Evolutionary conservation across 2,329 filamentous ascomycete species (phyloP).

Genomic region (Venturia nashicola): DNA sequence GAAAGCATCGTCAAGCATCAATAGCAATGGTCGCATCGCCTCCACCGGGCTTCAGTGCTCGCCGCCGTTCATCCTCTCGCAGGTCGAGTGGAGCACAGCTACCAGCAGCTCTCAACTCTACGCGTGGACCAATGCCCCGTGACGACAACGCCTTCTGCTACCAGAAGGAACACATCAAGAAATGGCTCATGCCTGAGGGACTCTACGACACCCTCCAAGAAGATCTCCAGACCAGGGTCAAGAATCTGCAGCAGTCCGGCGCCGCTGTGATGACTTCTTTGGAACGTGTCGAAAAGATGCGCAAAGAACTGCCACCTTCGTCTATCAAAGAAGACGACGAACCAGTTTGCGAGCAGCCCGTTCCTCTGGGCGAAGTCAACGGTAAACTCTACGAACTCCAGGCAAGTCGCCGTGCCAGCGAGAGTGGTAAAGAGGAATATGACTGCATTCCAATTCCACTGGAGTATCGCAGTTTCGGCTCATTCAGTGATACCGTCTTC

Average conservation of each 20-base stretch:
- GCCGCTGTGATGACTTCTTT: slow-evolving; percentile 33
- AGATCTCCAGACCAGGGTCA: slow-evolving; percentile 21
- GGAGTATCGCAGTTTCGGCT: not conserved
- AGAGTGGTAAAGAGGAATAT: not conserved
- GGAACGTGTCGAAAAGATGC: slow-evolving; percentile 19
- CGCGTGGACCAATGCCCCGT: not conserved
- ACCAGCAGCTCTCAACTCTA: slow-evolving; percentile 17
- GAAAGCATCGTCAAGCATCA: not conserved
- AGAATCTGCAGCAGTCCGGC: slow-evolving; percentile 29
- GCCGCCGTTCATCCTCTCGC: not conserved
- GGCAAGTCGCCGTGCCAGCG: not conserved
- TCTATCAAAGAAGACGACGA: not conserved
- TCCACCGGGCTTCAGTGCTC: not conserved
- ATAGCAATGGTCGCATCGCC: not conserved
- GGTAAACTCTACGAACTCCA: not conserved
- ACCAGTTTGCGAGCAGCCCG: not conserved
- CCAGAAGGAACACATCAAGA: slow-evolving; percentile 22
- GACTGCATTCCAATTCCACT: slow-evolving; percentile 2
- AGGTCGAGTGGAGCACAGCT: slow-evolving; percentile 2
- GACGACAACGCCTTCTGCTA: slow-evolving; percentile 27
- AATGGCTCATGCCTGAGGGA: slow-evolving; percentile 26
- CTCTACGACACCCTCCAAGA: slow-evolving; percentile 25
- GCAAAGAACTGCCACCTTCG: not conserved
- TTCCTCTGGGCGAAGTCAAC: not conserved
- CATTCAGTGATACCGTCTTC: not conserved